Conservation (phyloP, 2,329 filamentous ascomycete species). For the Diaporthe amygdali region DNA sequence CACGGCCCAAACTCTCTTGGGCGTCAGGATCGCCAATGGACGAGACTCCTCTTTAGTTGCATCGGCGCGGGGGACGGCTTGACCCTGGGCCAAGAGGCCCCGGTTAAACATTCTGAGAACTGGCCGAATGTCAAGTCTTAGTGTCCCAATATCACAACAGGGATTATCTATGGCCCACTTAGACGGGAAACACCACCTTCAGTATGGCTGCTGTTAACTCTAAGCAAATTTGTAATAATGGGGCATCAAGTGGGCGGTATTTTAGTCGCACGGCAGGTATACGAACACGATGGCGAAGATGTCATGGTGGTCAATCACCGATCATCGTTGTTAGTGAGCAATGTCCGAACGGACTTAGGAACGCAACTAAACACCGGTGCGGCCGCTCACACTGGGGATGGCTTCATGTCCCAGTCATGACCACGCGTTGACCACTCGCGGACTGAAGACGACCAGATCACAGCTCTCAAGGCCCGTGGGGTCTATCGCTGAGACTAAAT, state of each 20-base stretch:
- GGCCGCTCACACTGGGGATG: neutral
- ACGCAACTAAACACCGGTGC: neutral
- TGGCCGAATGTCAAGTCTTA: neutral
- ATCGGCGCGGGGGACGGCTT: neutral
- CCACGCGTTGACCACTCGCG: neutral
- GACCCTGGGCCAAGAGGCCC: neutral
- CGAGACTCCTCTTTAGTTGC: neutral
- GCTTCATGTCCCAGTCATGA: neutral
- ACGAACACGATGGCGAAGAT: neutral
- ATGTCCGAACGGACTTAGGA: neutral
- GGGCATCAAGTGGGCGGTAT: neutral
- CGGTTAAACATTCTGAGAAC: neutral
- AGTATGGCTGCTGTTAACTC: neutral
- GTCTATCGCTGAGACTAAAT: too few relatives aligned
- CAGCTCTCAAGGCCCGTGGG: neutral
- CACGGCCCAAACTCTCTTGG: neutral
- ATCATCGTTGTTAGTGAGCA: neutral
- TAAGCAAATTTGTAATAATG: neutral
- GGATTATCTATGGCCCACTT: neutral
- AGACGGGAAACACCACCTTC: neutral
- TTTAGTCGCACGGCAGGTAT: neutral
- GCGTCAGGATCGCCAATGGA: neutral
- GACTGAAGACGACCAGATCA: neutral
- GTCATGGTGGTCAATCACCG: neutral
- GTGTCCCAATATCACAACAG: neutral